A percentile compares a stretch with the other conserved stretches of the same genome.
These are phyloP conservation scores for Biscogniauxia mediterranea DNA, from an alignment of 2,329 filamentous ascomycete species.

Conservation along the genomic window DNA sequence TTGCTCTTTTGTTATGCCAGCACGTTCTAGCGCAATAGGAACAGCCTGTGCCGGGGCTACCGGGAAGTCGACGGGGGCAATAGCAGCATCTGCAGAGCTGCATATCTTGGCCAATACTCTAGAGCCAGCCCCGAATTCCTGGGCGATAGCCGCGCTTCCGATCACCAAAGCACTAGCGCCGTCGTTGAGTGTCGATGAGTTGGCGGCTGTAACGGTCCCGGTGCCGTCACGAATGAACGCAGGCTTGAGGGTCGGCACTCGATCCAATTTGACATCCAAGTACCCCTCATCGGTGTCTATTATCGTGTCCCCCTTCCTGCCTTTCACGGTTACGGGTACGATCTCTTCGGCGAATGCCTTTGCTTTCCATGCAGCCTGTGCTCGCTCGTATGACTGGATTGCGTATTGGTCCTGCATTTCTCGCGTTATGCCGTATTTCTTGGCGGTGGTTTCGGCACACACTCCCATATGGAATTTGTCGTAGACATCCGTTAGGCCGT, in stretches of 20 bases:
- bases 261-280: slow-evolving; percentile 81
- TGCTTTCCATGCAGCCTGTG: slow-evolving; percentile 83
- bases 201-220: slow-evolving; percentile 91
- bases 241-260: slow-evolving; percentile 81
- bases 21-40: slow-evolving; percentile 81
- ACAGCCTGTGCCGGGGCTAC: slow-evolving; percentile 90
- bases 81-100: slow-evolving; percentile 82
- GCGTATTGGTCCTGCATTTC: slow-evolving; percentile 91
- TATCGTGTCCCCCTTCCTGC: slow-evolving; percentile 77
- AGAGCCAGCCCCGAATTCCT: slow-evolving; percentile 73
- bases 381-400: slow-evolving; percentile 83
- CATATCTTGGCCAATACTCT: slow-evolving; percentile 86
- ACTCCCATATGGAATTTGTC: slow-evolving; percentile 98
- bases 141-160: slow-evolving; percentile 75
- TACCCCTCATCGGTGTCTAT: slow-evolving; percentile 87
- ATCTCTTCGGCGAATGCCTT: slow-evolving; percentile 88
- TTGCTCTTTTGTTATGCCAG: slow-evolving; percentile 87
- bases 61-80: slow-evolving; percentile 91
- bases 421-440: slow-evolving; percentile 76
- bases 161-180: slow-evolving; percentile 88
- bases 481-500: slow-evolving; percentile 94
- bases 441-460: slow-evolving; percentile 91
- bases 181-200: slow-evolving; percentile 91
- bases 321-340: slow-evolving; percentile 79
- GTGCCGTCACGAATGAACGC: slow-evolving; percentile 84